Evolutionary conservation across 805 yeast genomes (phyloP).

Genomic region (Spathaspora passalidarum): DNA sequence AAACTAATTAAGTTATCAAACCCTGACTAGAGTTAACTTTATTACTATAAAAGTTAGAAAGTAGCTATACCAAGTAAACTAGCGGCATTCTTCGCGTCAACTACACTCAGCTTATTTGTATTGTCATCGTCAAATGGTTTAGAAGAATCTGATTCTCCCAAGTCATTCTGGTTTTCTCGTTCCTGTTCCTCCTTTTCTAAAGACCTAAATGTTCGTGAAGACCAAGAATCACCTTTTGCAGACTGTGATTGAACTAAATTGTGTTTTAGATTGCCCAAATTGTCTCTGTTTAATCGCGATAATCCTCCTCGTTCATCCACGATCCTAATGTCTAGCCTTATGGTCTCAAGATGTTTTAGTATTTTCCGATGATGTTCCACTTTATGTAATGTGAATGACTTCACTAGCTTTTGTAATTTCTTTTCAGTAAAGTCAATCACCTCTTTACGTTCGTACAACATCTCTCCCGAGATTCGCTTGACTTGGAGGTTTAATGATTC

Average conservation of each 20-base stretch:
- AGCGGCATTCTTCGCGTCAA: constrained; percentile 86
- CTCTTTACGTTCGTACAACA: constrained; percentile 68
- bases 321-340: constrained; percentile 66
- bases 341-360: constrained; percentile 67
- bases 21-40: too few species aligned
- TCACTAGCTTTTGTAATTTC: constrained; percentile 52
- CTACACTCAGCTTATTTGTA: constrained; percentile 11
- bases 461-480: constrained; percentile 78
- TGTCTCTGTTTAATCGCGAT: constrained; percentile 76
- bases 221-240: constrained; percentile 42
- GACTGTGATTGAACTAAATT: constrained; percentile 43
- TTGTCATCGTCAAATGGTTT: constrained; percentile 15
- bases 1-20: too few species aligned
- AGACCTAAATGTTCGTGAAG: constrained; percentile 39
- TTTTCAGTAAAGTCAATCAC: constrained; percentile 57
- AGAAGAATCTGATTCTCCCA: constrained; percentile 20
- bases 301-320: constrained; percentile 80
- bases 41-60: constrained; percentile 36
- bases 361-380: constrained; percentile 87
- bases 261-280: constrained; percentile 44
- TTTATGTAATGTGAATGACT: constrained; percentile 59
- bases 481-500: constrained; percentile 74
- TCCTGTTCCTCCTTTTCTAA: constrained; percentile 23
- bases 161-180: constrained; percentile 15
- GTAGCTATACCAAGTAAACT: constrained; percentile 72